These are phyloP conservation scores for Penicillium canescens DNA, from an alignment of 495 filamentous ascomycete genomes.

Conservation along the genomic window DNA sequence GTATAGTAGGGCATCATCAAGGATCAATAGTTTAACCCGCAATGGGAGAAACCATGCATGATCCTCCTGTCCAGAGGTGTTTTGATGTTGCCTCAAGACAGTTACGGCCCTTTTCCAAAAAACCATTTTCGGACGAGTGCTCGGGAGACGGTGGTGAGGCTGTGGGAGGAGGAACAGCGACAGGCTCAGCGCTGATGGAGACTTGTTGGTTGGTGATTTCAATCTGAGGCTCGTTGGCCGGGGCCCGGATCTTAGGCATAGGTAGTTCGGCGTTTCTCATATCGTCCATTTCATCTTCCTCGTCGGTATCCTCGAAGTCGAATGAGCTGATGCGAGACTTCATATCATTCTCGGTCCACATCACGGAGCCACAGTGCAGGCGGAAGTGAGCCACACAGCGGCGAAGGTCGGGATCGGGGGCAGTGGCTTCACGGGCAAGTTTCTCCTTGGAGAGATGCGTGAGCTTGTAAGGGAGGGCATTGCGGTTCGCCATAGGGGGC, in stretches of 20 bases:
- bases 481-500: conserved; percentile 45
- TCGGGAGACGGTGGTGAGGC: conserved; percentile 1
- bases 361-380: conserved; percentile 38
- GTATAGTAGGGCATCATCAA: not conserved
- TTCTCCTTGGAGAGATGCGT: conserved; percentile 45
- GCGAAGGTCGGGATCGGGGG: conserved; percentile 42
- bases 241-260: not conserved
- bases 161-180: conserved; percentile 1
- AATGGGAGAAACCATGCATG: conserved; percentile 18
- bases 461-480: conserved; percentile 43
- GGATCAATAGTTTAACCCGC: conserved; percentile 8
- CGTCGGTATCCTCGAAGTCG: conserved; percentile 40
- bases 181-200: conserved; percentile 4
- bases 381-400: conserved; percentile 45
- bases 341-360: conserved; percentile 45
- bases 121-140: conserved; percentile 10
- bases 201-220: conserved; percentile 10
- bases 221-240: conserved; percentile 2
- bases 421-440: conserved; percentile 41
- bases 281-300: conserved; percentile 33
- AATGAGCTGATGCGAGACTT: conserved; percentile 44
- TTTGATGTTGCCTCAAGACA: conserved; percentile 19
- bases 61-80: conserved; percentile 18
- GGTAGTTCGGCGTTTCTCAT: conserved; percentile 6
- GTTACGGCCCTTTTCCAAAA: conserved; percentile 17